These are phyloP conservation scores for Xylariales sp. DNA, from an alignment of 2,329 filamentous ascomycete species.

Conservation along the genomic window DNA sequence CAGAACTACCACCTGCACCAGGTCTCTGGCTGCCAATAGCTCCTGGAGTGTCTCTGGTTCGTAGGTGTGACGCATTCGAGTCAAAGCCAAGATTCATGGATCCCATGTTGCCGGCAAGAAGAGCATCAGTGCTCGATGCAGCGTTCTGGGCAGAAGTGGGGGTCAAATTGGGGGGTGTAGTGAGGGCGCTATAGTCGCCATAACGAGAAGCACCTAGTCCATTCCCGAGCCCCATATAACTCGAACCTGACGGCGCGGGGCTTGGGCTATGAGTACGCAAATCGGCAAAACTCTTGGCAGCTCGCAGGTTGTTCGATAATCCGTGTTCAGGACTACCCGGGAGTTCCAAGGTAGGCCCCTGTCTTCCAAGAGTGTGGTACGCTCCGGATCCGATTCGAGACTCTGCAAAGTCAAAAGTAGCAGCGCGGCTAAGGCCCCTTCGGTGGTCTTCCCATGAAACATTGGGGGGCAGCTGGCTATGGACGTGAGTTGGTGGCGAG, in stretches of 20 bases:
- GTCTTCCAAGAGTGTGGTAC: slow-evolving; percentile 73
- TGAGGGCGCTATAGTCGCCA: slow-evolving; percentile 26
- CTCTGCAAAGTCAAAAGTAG: slow-evolving; percentile 94
- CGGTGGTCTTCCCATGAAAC: slow-evolving; percentile 73
- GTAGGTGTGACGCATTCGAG: slow-evolving; percentile 30
- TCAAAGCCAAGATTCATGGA: slow-evolving; percentile 51
- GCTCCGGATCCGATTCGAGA: slow-evolving; percentile 61
- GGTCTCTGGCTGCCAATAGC: slow-evolving; percentile 64
- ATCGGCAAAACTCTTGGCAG: slow-evolving; percentile 95
- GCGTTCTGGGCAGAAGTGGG: slow-evolving; percentile 29
- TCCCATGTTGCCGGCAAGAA: slow-evolving; percentile 28
- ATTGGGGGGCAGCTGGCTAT: slow-evolving; percentile 52
- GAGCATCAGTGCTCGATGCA: slow-evolving; percentile 26
- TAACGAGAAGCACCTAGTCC: slow-evolving; percentile 36
- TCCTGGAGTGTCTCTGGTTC: slow-evolving; percentile 47
- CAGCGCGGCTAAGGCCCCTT: slow-evolving; percentile 82
- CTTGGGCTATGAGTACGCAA: slow-evolving; percentile 92
- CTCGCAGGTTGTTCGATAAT: slow-evolving; percentile 76
- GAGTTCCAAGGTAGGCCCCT: slow-evolving; percentile 80
- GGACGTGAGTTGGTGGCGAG: slow-evolving; percentile 49
- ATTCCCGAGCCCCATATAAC: slow-evolving; percentile 56
- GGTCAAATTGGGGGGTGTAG: slow-evolving; percentile 29
- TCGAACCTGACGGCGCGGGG: slow-evolving; percentile 82
- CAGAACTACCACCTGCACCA: slow-evolving; percentile 38
- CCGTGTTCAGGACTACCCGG: slow-evolving; percentile 69